Base-by-base conservation (phyloP, 2,329 filamentous ascomycete species). In the Tolypocladium nubicola region DNA sequence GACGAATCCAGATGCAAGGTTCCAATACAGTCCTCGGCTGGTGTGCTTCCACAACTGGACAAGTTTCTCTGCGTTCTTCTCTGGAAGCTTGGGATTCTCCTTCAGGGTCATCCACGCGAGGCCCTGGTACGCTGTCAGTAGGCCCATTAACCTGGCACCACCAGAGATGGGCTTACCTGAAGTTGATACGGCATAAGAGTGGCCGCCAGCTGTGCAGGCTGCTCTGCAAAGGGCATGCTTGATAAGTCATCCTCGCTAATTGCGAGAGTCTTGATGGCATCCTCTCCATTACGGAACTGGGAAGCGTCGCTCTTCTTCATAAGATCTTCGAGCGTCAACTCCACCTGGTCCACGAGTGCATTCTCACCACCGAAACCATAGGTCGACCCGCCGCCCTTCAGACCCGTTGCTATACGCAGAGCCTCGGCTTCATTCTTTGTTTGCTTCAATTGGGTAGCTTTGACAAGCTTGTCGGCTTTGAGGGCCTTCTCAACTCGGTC, bases 61-160 rank as follows among this genome's bases (percentile, higher is more conserved):
- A 30, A 68, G 73, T 13, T 88, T 80, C 1, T 78, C 73, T 0
- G 85, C 82, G 0, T 79, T 81, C 33, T 72, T 68, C 2, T 75
- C 64, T 3, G 90, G 89, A 14, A 88, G 74, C 40, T 78, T 69
- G 0, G 90, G 89, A 16, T 79, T 82, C 68, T 96, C 91, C 64
- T 89, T 90, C 9, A 84, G 77, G 21, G 84, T 75, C 80, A 96
- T 83, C 91, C 91, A 96, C 19, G 86, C 84, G 43, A 96, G 75
- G 8, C 89, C 90, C 76, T 93, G 76, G 58, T 43, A 61, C 38
- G 58, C 26, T 16, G 56, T 70, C 21, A 71, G 65, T 45, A 35
- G 57, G n/a, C 21, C 30, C 19, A 38, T 39, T 10, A 19, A 33
- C 39, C 14, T 8, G 39, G 21, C n/a, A 35, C 47, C 19, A 4